Base-by-base conservation (phyloP, 2,329 filamentous ascomycete species). In the Taxawa tesnikishii region DNA sequence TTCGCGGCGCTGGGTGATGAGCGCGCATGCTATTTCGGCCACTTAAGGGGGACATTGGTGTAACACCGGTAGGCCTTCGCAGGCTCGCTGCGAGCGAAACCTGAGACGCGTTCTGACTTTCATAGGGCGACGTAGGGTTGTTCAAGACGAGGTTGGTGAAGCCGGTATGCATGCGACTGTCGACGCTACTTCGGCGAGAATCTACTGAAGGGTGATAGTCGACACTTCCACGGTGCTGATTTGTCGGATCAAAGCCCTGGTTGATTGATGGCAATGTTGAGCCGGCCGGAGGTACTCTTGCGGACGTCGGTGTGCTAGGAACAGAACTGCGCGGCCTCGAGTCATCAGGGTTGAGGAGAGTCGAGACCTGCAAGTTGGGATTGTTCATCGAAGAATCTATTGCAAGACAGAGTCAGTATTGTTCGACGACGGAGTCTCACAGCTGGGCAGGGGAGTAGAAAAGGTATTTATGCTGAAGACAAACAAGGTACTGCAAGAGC, bases 31-130 rank as follows among this genome's bases (percentile, higher is more conserved):
- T 44, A 15, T 48, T 38, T 40, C 49, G 38, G 38, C 48, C 37
- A 46, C 52, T 45, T 7, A 62, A 43, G 4, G 63, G 63, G 4
- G 63, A 67, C 24, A 66, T 48, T 5, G 62, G 62, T n/a, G 51
- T 50, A 15, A 49, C 46, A 31, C 56, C 58, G 51, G 61, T 63
- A n/a, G 56, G 54, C 32, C 62, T 55, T 40, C 78, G 75, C 15
- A 84, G 59, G 10, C 69, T 78, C 36, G 73, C 79, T 34, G 83
- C 79, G 14, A 87, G 72, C 2, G 81, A 85, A 2, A 74, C 74
- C 3, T 79, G 79, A 2, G 80, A 85, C 34, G 78, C 74, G 53
- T 87, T 85, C 45, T 80, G 75, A 51, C 75, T 83, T 15, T 79
- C 71, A 47, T 85, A 87, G 1, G 80, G 80, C 5, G 78, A 81